Conservation (phyloP, 75 land plant species). For the Ceratopteris richardii region DNA sequence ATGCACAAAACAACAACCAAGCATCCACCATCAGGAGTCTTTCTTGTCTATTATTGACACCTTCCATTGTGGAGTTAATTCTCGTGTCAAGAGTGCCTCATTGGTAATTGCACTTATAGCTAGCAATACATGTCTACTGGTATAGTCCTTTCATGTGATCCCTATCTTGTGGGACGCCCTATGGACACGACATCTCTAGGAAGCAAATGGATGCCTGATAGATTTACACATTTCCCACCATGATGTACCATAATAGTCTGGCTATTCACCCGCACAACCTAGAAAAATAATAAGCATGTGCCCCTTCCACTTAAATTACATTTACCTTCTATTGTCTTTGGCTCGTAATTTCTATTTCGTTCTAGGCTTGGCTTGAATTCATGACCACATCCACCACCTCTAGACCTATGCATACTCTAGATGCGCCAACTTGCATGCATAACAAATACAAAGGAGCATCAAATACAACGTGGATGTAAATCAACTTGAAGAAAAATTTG, state of each 20-base stretch:
- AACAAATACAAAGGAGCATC: too few species aligned
- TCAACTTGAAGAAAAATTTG: too few species aligned
- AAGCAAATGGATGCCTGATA: constrained; percentile 80
- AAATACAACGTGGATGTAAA: too few species aligned
- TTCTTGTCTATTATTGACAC: constrained; percentile 65
- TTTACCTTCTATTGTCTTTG: too few species aligned
- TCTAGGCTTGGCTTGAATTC: too few species aligned
- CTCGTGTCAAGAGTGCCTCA: constrained; percentile 98
- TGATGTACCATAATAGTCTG: constrained; percentile 89
- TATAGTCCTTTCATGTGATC: constrained; percentile 79
- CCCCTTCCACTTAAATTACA: too few species aligned
- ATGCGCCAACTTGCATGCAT: too few species aligned
- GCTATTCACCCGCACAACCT: constrained; percentile 83
- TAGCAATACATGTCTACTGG: constrained; percentile 89
- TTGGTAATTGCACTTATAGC: constrained; percentile 93
- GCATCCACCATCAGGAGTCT: constrained; percentile 95
- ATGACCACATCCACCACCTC: too few species aligned
- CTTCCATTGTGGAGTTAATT: constrained; percentile 99
- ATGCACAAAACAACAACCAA: constrained; percentile 85
- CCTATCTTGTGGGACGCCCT: constrained; percentile 65
- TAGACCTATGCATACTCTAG: too few species aligned
- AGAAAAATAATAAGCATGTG: too few species aligned
- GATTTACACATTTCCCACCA: constrained; percentile 84
- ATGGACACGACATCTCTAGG: constrained; percentile 97
- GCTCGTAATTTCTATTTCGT: too few species aligned